phyloP scores from a whole-genome alignment of 768 basidiomycete genomes.

The Tulasnella sp. region DNA sequence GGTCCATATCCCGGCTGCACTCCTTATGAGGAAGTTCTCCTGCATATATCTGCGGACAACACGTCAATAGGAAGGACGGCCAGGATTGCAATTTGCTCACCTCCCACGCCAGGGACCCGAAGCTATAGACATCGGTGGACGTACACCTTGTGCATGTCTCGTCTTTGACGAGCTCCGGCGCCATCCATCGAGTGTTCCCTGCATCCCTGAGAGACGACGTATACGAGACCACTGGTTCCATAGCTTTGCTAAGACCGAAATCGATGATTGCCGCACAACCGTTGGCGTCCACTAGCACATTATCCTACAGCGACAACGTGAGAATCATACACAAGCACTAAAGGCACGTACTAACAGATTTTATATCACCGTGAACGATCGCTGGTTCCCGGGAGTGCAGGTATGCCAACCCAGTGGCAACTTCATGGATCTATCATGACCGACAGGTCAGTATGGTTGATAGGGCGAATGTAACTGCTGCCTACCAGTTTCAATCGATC shows the following conservation, averaged over 20 bases:
- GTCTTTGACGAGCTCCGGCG: neutral
- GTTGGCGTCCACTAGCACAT: conserved; percentile 10
- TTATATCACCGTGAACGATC: conserved; percentile 7
- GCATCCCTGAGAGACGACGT: neutral
- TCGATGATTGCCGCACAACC: conserved; percentile 5
- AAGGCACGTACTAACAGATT: neutral
- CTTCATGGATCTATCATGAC: neutral
- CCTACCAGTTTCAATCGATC: neutral
- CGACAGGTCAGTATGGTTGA: neutral
- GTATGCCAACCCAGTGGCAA: conserved; percentile 2
- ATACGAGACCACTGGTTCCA: no score
- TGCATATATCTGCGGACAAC: neutral
- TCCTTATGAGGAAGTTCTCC: neutral
- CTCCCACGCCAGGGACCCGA: neutral
- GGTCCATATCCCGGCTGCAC: neutral
- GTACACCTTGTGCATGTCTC: neutral
- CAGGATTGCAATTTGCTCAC: neutral
- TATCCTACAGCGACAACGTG: neutral
- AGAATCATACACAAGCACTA: neutral
- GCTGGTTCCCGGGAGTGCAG: neutral
- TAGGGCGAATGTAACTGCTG: no score
- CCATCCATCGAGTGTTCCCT: conserved; percentile 1
- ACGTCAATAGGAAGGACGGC: neutral
- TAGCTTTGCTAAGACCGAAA: conserved; percentile 9
- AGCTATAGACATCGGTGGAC: neutral